Conservation (phyloP, 2,329 filamentous ascomycete genomes). For the Chrysosporium keratinophilum region DNA sequence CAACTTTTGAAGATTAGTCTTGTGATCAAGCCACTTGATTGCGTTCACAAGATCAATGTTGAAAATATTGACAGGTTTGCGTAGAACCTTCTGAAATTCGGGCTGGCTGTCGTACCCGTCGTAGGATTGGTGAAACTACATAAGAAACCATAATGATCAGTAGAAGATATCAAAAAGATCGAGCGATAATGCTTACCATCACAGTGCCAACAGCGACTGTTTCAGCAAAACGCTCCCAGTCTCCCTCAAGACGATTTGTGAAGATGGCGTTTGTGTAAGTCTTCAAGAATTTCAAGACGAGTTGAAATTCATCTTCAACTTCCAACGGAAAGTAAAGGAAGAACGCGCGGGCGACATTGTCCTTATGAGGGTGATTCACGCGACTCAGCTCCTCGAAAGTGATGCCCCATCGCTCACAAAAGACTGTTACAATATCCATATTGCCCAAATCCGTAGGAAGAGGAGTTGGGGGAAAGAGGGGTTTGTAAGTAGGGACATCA, state of each 20-base stretch:
- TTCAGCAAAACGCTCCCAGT: conserved; percentile 30
- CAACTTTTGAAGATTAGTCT: conserved; percentile 26
- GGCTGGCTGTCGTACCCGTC: conserved; percentile 23
- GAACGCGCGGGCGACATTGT: conserved; percentile 21
- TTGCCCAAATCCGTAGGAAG: background rate
- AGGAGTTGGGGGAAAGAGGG: background rate
- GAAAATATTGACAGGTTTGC: conserved; percentile 27
- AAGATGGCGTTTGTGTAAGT: conserved; percentile 22
- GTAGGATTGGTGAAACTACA: conserved; percentile 32
- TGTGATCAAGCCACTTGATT: conserved; percentile 20
- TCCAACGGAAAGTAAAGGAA: conserved; percentile 29
- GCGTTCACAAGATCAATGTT: conserved; percentile 24
- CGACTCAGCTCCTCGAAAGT: conserved; percentile 23
- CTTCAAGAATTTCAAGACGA: conserved; percentile 22
- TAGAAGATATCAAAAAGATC: background rate
- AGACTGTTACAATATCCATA: conserved; percentile 13
- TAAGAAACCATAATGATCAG: background rate
- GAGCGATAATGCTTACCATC: conserved; percentile 24
- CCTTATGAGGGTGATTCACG: conserved; percentile 17
- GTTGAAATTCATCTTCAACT: conserved; percentile 20
- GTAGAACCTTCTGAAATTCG: conserved; percentile 20
- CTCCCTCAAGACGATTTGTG: conserved; percentile 24
- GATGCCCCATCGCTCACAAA: conserved; percentile 19
- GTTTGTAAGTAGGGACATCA: too few species aligned
- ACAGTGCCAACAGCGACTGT: conserved; percentile 23